Base-by-base conservation (phyloP, 2,329 filamentous ascomycete genomes). In the Colletotrichum sp. region DNA sequence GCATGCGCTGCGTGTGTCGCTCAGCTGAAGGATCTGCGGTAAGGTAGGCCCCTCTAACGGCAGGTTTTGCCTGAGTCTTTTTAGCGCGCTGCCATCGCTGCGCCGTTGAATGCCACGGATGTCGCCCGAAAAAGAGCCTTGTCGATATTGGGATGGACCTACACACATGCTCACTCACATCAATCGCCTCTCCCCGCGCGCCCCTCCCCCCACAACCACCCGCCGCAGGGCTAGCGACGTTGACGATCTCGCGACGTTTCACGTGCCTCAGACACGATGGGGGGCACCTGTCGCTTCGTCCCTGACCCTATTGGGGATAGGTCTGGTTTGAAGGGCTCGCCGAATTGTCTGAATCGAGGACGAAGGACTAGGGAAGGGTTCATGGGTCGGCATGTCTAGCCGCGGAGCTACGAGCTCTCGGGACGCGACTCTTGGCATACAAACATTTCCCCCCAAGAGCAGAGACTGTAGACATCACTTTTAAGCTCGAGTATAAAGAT, bases 201-300 rank as follows among this genome's bases (percentile, higher is more conserved):
- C 38, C 67, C 24, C 16, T 26, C 48, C 26, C 67, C 48, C 21
- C 68, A 38, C 71, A 64, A 61, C 14, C 61, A 18, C 10, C 24
- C 36, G 36, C 62, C 56, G 59, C 30, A 64, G 34, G 28, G 55
- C 36, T 34, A 38, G 28, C 26, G 43, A 58, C n/a, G 62, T 13
- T 48, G 69, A 58, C 24, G 73, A 64, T 72, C 61, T 58, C 62
- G 73, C 63, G 69, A 75, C 63, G 73, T 75, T 75, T 75, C 73
- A 75, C 32, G 28, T 58, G 69, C 26, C 12, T 43, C 56, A 63
- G 38, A 73, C 26, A 18, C n/a, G 26, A 73, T 68, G 63, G 69
- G 69, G 43, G 43, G 43, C n/a, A 24, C 43, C 63, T 21, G 62
- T 34, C 16, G 30, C 26, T 58, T 68, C 67, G 26, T 61, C 55